Evolutionary conservation across 306 rosid genomes (phyloP), one percentile per base, ranked within the genome.

Genomic region (Casuarina equisetifolia): DNA sequence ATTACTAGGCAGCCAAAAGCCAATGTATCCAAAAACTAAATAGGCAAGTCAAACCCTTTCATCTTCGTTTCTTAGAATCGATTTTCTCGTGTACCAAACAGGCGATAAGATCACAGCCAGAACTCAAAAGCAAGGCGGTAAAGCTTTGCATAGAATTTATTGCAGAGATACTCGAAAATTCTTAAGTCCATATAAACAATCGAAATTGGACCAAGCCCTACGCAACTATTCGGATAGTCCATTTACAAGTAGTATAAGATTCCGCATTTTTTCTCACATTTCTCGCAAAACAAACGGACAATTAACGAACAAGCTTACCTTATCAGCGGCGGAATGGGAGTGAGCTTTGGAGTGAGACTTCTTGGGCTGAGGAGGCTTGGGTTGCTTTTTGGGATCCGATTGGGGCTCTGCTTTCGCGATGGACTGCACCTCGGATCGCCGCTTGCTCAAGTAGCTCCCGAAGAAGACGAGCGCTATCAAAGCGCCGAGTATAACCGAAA

Each of bases 391-490:
- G 35, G 85, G 90, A 74, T 89, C 87, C 51, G 88, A 43, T 1
- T 76, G 85, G 35, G 79, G 84, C 82, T 87, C 89, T 59, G 91
- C 90, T 59, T 84, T 80, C 50, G 96, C 78, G 72, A 93, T 85
- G 78, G 94, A 85, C 79, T 88, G 96, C 70, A 93, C 77, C 54
- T 96, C 96, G 76, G 96, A 88, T 86, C 87, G 84, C 54, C 94
- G 96, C 32, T 96, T 85, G 48, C 80, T 76, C 61, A 86, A 84
- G 90, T 96, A 96, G 77, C 81, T 45, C 12, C 70, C 57, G 82
- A 96, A 96, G 92, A 93, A 96, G 68, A 71, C 72, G 25, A 79
- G 5, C 67, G 90, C 96, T 55, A 96, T 83, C 42, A 92, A 20
- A 52, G 96, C 89, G 38, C 98, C 98, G 38, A 93, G 79, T 9